phyloP scores from a whole-genome alignment of 345 rosid genomes.

The Melastoma malabathricum region DNA sequence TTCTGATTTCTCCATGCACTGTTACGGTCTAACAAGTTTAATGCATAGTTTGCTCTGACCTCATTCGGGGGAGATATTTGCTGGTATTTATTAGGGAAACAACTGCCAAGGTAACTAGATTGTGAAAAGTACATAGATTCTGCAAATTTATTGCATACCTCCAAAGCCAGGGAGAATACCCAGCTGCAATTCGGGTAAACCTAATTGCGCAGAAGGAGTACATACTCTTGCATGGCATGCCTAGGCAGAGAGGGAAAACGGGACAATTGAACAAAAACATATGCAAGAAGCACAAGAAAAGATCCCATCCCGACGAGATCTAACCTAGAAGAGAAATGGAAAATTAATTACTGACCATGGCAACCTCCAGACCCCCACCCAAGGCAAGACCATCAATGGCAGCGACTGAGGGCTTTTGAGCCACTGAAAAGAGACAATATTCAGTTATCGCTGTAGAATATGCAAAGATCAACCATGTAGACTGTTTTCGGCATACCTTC shows the following conservation, averaged over 20 bases:
- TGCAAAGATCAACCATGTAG: not conserved
- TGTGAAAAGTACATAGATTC: too few relatives aligned
- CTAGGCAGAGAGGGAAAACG: slow-evolving; percentile 15
- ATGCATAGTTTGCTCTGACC: too few relatives aligned
- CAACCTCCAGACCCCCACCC: slow-evolving; percentile 95
- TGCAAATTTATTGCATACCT: slow-evolving; percentile 34
- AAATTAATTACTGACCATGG: slow-evolving; percentile 41
- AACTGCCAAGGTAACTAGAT: slow-evolving; percentile 9
- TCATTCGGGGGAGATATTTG: too few relatives aligned
- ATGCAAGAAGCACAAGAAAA: not conserved
- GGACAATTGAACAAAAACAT: not conserved
- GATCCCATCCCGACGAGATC: not conserved
- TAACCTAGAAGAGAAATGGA: not conserved
- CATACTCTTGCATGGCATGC: slow-evolving; percentile 91
- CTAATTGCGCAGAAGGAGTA: slow-evolving; percentile 67
- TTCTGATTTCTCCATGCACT: too few relatives aligned
- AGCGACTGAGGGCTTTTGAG: slow-evolving; percentile 89
- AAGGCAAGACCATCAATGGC: slow-evolving; percentile 97
- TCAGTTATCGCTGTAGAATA: not conserved
- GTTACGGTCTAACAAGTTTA: too few relatives aligned
- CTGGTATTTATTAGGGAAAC: too few relatives aligned
- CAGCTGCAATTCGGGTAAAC: slow-evolving; percentile 92
- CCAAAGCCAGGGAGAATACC: slow-evolving; percentile 98
- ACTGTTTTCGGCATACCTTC: slow-evolving; percentile 51
- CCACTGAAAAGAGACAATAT: slow-evolving; percentile 30